phyloP scores from a whole-genome alignment of 345 rosid species.

The Iberis pinnata region DNA sequence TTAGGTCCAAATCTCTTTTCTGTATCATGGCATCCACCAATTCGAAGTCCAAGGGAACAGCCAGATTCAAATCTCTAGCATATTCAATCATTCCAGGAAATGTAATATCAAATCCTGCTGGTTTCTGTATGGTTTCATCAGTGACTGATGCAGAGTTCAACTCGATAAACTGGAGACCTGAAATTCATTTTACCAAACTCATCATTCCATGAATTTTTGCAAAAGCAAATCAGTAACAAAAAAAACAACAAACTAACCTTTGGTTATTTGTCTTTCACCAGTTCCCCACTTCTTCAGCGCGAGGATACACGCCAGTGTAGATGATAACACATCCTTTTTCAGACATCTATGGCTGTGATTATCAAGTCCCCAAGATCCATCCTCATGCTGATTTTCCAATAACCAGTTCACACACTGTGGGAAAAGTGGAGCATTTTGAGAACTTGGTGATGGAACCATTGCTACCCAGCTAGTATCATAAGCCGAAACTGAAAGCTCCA shows the following conservation, averaged over 20 bases:
- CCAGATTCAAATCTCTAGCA: conserved; percentile 56
- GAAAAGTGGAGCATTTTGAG: conserved; percentile 48
- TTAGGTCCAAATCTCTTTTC: conserved; percentile 50
- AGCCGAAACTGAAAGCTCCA: conserved; percentile 61
- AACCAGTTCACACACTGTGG: conserved; percentile 69
- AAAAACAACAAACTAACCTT: conserved; percentile 33
- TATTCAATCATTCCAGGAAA: conserved; percentile 76
- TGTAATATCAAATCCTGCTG: conserved; percentile 71
- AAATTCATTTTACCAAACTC: conserved; percentile 6
- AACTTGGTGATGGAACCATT: conserved; percentile 63
- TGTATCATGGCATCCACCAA: conserved; percentile 42
- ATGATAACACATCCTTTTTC: conserved; percentile 53
- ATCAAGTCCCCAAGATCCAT: conserved; percentile 83
- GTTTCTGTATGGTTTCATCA: conserved; percentile 51
- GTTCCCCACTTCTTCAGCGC: conserved; percentile 71
- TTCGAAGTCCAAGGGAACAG: conserved; percentile 44
- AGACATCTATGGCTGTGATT: conserved; percentile 34
- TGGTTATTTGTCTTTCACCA: conserved; percentile 58
- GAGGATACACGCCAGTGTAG: conserved; percentile 74
- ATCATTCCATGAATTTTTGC: background rate
- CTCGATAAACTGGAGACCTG: conserved; percentile 71
- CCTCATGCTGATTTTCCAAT: conserved; percentile 56
- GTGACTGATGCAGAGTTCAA: conserved; percentile 44
- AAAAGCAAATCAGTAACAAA: conserved; percentile 1
- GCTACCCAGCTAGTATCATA: conserved; percentile 96